Evolutionary conservation across 805 yeast genomes (phyloP), one percentile per base, ranked within the genome.

Genomic region (Kuraishia cidri): DNA sequence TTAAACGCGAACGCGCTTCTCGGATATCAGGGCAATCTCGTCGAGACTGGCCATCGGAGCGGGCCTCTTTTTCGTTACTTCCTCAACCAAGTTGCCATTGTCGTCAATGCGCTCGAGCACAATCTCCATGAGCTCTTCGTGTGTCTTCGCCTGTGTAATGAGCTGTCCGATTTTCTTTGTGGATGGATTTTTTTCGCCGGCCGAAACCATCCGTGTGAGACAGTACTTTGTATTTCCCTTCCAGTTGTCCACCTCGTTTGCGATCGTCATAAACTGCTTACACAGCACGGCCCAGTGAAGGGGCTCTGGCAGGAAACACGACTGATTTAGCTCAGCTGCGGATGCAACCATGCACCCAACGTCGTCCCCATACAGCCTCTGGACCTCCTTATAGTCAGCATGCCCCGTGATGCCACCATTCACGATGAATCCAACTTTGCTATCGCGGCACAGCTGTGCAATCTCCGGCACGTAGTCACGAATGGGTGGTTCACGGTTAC

Each of bases 331-430:
- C 56, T 92, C 97, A 0, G 97, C 97, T 20, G 76, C 75, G 21
- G 85, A 80, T 1, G 97, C 98, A 46, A 88, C 76, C 98, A 92
- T 90, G 5, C 85, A 88, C 4, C 97, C 95, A n/a, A 80, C 58
- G 32, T 72, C 71, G 2, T 67, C 66, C 1, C 78, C 73, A 43
- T 69, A 71, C n/a, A 56, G 50, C 7, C 55, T 43, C 45, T 73
- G 79, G 26, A 88, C 47, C 17, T 60, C 58, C 6, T 44, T 38
- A 38, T 69, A 73, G 35, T 88, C 92, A 4, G 46, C 39, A 28
- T 75, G 60, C 31, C 72, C 62, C 31, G 57, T 57, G 4, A 92
- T 57, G 15, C 72, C 85, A 5, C 98, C 98, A 52, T 92, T 92
- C 23, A 88, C 76, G 3, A 83, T 73, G 42, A 94, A 70, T 4